Evolutionary conservation across 176 grass and related monocot genomes (phyloP), one percentile per base, ranked within the genome.

Genomic region (bread wheat (Triticum aestivum)): DNA sequence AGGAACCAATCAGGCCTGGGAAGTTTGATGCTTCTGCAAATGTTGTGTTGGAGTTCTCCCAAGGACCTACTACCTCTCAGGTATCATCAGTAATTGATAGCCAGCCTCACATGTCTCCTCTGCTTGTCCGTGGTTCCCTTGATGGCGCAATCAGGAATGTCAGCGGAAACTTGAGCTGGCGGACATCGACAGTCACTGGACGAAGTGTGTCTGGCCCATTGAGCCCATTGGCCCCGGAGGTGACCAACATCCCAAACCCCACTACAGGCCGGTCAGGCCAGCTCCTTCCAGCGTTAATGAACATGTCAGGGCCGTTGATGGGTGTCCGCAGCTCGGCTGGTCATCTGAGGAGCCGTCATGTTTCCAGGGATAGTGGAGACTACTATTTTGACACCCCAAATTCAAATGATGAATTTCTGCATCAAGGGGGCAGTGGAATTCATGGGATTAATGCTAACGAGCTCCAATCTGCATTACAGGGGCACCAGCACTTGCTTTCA

Each of bases 111-210:
- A 96, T 98, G 97, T 98, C 97, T n/a, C 97, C 97, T 10, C 87
- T 98, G 89, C 97, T 98, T 92, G 93, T 98, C 84, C 97, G 97
- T 86, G 94, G 97, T 81, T 96, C 97, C 63, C 88, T 98, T 87
- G 97, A 98, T 80, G 97, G 92, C 62, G 91, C 87, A 65, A 81
- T 87, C 45, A 95, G 94, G 89, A 98, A 96, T 79, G 82, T 93
- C 39, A 96, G 94, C 74, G 94, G 97, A 39, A 98, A 89, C 82
- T 68, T 98, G 80, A 98, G 94, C 92, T 98, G 97, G 97, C 92
- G 97, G 61, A 98, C 97, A 61, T 98, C 97, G 33, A 92, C 87
- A 11, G 92, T 98, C 79, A 92, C 97, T 69, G 97, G 92, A 37
- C 93, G 94, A 69, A 96, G 93, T 75, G 88, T 94, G n/a, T 98